These are phyloP conservation scores for Rubroboletus pulcherrimus DNA, from an alignment of 768 basidiomycete genomes.

Conservation along the genomic window DNA sequence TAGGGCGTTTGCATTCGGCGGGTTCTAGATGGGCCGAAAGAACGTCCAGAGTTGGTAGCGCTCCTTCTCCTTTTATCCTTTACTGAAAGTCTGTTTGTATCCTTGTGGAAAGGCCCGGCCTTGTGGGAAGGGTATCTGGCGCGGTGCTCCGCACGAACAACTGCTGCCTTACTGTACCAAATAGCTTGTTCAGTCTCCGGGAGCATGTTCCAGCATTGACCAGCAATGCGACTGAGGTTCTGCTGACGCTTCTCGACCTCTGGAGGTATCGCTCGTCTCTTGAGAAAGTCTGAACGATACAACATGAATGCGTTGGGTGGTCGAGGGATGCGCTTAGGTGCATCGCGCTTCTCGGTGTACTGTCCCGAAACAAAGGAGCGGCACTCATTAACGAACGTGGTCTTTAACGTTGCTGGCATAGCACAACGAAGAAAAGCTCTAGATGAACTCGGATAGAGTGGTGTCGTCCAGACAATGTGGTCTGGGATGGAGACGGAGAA, in stretches of 20 bases:
- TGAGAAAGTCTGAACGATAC: slow-evolving; percentile 50
- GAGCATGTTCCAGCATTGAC: slow-evolving; percentile 50
- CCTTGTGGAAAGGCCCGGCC: slow-evolving; percentile 27
- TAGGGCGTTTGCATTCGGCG: slow-evolving; percentile 21
- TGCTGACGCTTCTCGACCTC: slow-evolving; percentile 51
- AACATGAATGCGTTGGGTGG: slow-evolving; percentile 58
- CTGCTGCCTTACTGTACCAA: slow-evolving; percentile 35
- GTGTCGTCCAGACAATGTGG: neutral
- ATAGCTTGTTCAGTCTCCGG: slow-evolving; percentile 29
- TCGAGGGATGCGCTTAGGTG: slow-evolving; percentile 38
- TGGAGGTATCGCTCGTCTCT: slow-evolving; percentile 38
- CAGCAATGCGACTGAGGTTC: slow-evolving; percentile 51
- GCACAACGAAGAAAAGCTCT: neutral
- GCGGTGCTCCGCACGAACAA: slow-evolving; percentile 26
- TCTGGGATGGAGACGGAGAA: neutral
- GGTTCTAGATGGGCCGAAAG: slow-evolving; percentile 32
- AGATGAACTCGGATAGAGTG: neutral
- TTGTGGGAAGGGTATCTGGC: slow-evolving; percentile 28
- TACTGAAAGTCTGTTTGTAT: slow-evolving; percentile 3
- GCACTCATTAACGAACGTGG: neutral
- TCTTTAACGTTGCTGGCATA: slow-evolving; percentile 9
- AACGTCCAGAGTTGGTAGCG: slow-evolving; percentile 31
- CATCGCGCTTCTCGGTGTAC: neutral
- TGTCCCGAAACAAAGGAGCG: slow-evolving; percentile 3
- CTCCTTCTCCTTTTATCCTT: slow-evolving; percentile 35